A percentile compares a stretch with the other conserved stretches of the same genome.
phyloP scores from a whole-genome alignment of 2,329 filamentous ascomycete genomes.

The Teratosphaeria viscida region DNA sequence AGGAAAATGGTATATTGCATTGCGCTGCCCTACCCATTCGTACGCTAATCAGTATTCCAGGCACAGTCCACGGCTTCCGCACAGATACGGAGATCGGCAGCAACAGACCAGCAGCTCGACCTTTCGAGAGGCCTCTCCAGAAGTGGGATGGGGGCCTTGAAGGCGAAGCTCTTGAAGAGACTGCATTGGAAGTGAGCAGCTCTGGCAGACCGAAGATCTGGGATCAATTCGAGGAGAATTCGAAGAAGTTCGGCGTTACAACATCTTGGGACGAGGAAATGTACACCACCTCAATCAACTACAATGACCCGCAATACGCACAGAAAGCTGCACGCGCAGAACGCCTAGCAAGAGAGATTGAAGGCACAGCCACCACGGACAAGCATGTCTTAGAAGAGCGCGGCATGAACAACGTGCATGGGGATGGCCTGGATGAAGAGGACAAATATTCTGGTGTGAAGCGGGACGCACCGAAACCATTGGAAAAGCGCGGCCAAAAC shows the following conservation, averaged over 20 bases:
- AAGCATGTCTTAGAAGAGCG: constrained; percentile 78
- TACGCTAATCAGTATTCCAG: not conserved
- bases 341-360: constrained; percentile 80
- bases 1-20: constrained; percentile 45
- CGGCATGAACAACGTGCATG: constrained; percentile 34
- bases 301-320: constrained; percentile 69
- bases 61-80: constrained; percentile 46
- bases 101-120: constrained; percentile 46
- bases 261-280: constrained; percentile 90
- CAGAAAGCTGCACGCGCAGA: constrained; percentile 70
- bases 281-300: constrained; percentile 88
- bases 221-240: constrained; percentile 93
- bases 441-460: constrained; percentile 96
- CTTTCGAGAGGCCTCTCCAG: constrained; percentile 66
- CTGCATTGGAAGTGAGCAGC: constrained; percentile 47
- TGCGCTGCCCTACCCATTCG: not conserved
- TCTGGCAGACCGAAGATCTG: constrained; percentile 41
- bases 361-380: constrained; percentile 61
- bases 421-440: constrained; percentile 71
- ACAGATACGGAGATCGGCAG: constrained; percentile 78
- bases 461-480: constrained; percentile 48
- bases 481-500: constrained; percentile 49
- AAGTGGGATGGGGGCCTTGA: constrained; percentile 58
- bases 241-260: constrained; percentile 74
- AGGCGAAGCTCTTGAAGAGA: constrained; percentile 33